Evolutionary conservation across 2,329 filamentous ascomycete genomes (phyloP).

Genomic region (Akanthomyces dipterigenus): DNA sequence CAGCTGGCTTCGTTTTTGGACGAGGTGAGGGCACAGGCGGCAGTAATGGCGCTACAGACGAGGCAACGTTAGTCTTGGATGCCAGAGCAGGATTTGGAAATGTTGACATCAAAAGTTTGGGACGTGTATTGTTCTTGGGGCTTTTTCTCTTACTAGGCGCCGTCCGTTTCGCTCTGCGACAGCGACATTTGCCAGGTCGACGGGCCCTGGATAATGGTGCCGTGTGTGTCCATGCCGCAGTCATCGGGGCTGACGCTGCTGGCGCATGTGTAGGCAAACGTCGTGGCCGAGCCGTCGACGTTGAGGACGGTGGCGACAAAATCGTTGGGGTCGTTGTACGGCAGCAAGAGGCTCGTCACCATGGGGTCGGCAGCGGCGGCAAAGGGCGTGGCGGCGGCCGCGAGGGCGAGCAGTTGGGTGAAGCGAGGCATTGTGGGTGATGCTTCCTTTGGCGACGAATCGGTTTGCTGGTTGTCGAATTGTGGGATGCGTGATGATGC

Average conservation of each 20-base stretch:
- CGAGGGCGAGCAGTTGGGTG: constrained; percentile 22
- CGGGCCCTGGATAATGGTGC: constrained; percentile 23
- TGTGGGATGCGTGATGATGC: not conserved
- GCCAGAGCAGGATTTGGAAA: too few species aligned
- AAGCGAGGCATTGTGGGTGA: constrained; percentile 19
- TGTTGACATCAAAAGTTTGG: too few species aligned
- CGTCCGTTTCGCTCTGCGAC: constrained; percentile 9
- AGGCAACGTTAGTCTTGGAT: too few species aligned
- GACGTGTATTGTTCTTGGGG: too few species aligned
- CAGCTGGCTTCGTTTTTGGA: constrained; percentile 20
- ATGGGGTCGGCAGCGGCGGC: constrained; percentile 19
- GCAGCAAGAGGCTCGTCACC: constrained; percentile 22
- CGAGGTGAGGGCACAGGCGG: constrained; percentile 21
- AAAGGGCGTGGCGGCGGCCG: constrained; percentile 18
- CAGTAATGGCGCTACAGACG: constrained; percentile 1
- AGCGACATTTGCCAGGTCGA: constrained; percentile 20
- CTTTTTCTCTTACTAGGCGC: constrained; percentile 19
- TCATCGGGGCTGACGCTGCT: constrained; percentile 15
- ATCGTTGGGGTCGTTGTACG: constrained; percentile 17
- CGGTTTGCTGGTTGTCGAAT: not conserved
- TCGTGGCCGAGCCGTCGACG: constrained; percentile 23
- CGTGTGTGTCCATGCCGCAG: constrained; percentile 19
- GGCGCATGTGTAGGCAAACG: constrained; percentile 23
- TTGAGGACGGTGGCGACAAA: constrained; percentile 25
- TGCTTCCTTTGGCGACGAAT: not conserved